Conservation (phyloP, 1,284 basidiomycete species). For the Ustilago cynodontis region DNA sequence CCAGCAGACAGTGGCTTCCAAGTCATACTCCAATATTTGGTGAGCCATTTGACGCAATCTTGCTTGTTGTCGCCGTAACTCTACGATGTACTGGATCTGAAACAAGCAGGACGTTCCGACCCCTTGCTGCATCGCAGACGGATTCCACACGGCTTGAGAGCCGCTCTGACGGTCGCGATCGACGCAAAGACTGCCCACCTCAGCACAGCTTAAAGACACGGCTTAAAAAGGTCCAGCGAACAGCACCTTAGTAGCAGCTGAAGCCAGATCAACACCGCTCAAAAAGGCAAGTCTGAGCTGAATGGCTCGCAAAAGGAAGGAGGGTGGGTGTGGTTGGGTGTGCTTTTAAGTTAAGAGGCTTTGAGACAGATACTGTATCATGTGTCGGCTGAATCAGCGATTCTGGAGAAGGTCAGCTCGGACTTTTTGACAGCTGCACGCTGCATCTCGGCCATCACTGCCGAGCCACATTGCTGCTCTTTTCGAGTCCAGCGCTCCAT, state of each 20-base stretch:
- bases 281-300: neutral
- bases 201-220: neutral
- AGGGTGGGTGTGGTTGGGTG: too few relatives aligned
- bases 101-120: constrained; percentile 20
- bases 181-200: neutral
- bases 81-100: neutral
- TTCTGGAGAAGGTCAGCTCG: constrained; percentile 12
- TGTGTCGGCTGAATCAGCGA: neutral
- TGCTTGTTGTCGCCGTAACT: neutral
- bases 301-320: neutral
- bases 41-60: neutral
- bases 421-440: constrained; percentile 46
- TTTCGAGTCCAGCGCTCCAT: neutral
- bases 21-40: neutral
- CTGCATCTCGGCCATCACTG: constrained; percentile 50
- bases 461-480: constrained; percentile 29
- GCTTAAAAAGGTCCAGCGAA: too few relatives aligned
- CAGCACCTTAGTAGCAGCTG: too few relatives aligned
- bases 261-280: neutral
- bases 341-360: too few relatives aligned
- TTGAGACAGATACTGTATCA: neutral
- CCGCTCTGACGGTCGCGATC: neutral
- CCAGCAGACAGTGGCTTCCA: neutral
- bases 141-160: constrained; percentile 5
- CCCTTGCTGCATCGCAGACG: constrained; percentile 20